phyloP scores from a whole-genome alignment of 148 eudicot genomes.

The Spergularia marina region DNA sequence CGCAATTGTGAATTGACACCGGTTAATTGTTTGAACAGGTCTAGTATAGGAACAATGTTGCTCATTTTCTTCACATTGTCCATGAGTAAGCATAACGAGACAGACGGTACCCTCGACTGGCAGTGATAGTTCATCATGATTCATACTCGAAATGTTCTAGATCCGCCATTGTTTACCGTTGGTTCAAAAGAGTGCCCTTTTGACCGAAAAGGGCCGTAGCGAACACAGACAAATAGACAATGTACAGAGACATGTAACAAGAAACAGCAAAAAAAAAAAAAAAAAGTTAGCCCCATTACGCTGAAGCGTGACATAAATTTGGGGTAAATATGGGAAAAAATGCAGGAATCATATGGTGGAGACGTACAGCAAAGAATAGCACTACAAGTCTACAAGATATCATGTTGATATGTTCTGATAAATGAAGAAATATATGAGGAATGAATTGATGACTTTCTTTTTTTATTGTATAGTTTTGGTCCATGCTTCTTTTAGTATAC shows the following conservation, averaged over 20 bases:
- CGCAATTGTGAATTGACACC: not conserved
- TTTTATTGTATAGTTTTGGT: conserved; percentile 23
- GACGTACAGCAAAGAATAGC: conserved; percentile 23
- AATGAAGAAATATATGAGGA: conserved; percentile 4
- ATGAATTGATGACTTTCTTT: not conserved
- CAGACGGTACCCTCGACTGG: conserved; percentile 32
- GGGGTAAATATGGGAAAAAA: conserved; percentile 2
- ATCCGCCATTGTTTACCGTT: not conserved
- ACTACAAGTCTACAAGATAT: not conserved
- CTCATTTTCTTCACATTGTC: conserved; percentile 76
- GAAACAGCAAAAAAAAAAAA: conserved; percentile 6
- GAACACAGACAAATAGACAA: conserved; percentile 7
- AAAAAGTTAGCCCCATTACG: not conserved
- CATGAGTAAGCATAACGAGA: conserved; percentile 35
- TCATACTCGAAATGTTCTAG: not conserved
- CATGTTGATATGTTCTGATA: not conserved
- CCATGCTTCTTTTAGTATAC: conserved; percentile 10
- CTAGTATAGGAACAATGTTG: conserved; percentile 70
- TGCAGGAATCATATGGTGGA: not conserved
- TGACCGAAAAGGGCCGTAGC: not conserved
- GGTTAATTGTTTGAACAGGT: conserved; percentile 39
- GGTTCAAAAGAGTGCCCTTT: not conserved
- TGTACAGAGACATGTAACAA: conserved; percentile 24
- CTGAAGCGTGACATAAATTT: conserved; percentile 14
- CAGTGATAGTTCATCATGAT: not conserved